phyloP scores from a whole-genome alignment of 371 early-diverging fungal species.

The Rhizopus delemar region DNA sequence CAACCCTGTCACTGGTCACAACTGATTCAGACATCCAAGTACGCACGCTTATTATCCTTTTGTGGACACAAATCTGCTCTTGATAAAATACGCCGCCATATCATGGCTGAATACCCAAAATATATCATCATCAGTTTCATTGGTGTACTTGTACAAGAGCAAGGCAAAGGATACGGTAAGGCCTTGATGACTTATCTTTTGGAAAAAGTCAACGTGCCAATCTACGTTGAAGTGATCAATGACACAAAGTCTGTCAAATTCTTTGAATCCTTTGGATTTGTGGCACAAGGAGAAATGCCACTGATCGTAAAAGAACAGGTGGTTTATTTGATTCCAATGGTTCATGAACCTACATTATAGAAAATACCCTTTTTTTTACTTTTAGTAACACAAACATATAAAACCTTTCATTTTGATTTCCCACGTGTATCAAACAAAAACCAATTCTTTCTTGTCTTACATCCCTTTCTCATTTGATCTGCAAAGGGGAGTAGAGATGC shows the following conservation, averaged over 20 bases:
- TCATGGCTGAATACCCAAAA: slow-evolving; percentile 28
- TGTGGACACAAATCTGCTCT: slow-evolving; percentile 11
- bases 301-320: slow-evolving; percentile 15
- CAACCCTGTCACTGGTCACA: slow-evolving; percentile 31
- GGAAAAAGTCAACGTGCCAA: slow-evolving; percentile 80
- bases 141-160: slow-evolving; percentile 48
- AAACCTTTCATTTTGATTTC: not conserved
- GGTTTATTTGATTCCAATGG: slow-evolving; percentile 31
- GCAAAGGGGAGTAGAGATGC: not conserved
- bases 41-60: slow-evolving; percentile 30
- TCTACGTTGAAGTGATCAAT: slow-evolving; percentile 69
- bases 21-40: slow-evolving; percentile 29
- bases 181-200: slow-evolving; percentile 39
- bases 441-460: not conserved
- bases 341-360: slow-evolving; percentile 29
- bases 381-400: not conserved
- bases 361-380: not conserved
- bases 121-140: slow-evolving; percentile 40
- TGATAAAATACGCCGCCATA: slow-evolving; percentile 35
- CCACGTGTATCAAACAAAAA: not conserved
- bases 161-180: slow-evolving; percentile 43
- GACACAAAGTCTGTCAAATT: slow-evolving; percentile 83
- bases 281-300: slow-evolving; percentile 21
- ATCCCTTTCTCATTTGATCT: not conserved
- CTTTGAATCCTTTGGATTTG: slow-evolving; percentile 48